Conservation (phyloP, 768 basidiomycete species). For the Tricholoma furcatifolium region DNA sequence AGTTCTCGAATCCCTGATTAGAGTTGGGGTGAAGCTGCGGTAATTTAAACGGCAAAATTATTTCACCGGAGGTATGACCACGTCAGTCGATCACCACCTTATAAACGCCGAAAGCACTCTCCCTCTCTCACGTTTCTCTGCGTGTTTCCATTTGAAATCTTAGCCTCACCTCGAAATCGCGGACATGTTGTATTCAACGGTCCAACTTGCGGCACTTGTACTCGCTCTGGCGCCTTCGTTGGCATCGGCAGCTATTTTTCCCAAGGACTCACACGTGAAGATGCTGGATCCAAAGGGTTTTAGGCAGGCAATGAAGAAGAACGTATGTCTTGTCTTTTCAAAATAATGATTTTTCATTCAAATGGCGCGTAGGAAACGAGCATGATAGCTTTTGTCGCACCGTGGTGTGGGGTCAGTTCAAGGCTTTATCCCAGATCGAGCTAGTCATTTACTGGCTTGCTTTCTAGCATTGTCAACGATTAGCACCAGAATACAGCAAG, state of each 20-base stretch:
- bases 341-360: neutral
- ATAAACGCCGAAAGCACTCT: neutral
- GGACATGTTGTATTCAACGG: slow-evolving; percentile 31
- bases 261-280: slow-evolving; percentile 61
- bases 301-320: slow-evolving; percentile 68
- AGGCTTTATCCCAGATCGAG: neutral
- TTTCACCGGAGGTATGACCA: slow-evolving; percentile 2
- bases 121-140: neutral
- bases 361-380: slow-evolving; percentile 54
- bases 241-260: slow-evolving; percentile 49
- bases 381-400: slow-evolving; percentile 90
- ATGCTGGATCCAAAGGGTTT: slow-evolving; percentile 71
- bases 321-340: slow-evolving; percentile 45
- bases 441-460: neutral
- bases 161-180: neutral
- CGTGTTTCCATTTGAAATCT: neutral
- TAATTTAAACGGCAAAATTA: neutral
- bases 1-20: too few species aligned
- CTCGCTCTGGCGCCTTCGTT: slow-evolving; percentile 43
- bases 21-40: too few species aligned
- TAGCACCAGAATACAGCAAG: slow-evolving; percentile 84
- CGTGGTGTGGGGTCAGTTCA: slow-evolving; percentile 82
- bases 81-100: slow-evolving; percentile 10
- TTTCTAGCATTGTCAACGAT: slow-evolving; percentile 76
- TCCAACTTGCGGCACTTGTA: slow-evolving; percentile 31